A percentile compares a stretch with the other conserved stretches of the same genome.
phyloP scores from a whole-genome alignment of 495 filamentous ascomycete species.

The Lepidopterella palustris region DNA sequence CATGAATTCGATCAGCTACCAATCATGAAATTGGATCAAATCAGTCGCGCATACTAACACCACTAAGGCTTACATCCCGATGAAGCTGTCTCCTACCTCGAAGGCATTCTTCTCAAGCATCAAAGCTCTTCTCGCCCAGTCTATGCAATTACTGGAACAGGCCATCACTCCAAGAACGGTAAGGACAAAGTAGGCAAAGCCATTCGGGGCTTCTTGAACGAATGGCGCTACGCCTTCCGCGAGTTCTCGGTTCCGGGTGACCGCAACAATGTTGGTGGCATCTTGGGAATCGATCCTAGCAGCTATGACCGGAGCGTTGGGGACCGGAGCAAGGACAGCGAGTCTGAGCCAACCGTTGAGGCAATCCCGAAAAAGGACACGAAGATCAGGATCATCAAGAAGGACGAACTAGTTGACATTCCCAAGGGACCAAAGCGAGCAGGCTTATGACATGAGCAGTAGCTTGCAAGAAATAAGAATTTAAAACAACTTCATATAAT shows the following conservation, averaged over 20 bases:
- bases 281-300: slow-evolving; percentile 85
- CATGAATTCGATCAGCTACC: no score
- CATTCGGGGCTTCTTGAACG: slow-evolving; percentile 81
- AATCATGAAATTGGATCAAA: no score
- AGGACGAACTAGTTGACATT: slow-evolving; percentile 25
- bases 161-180: slow-evolving; percentile 96
- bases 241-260: slow-evolving; percentile 96
- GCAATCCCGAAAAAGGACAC: slow-evolving; percentile 43
- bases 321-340: slow-evolving; percentile 41
- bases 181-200: slow-evolving; percentile 98
- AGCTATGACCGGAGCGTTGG: slow-evolving; percentile 59
- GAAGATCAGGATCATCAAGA: slow-evolving; percentile 37
- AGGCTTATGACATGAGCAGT: slow-evolving; percentile 7
- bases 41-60: slow-evolving; percentile 3
- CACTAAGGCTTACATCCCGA: slow-evolving; percentile 72
- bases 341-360: slow-evolving; percentile 40
- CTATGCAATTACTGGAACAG: slow-evolving; percentile 94
- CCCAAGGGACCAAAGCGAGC: slow-evolving; percentile 24
- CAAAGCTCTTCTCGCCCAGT: slow-evolving; percentile 52
- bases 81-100: slow-evolving; percentile 92
- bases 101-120: slow-evolving; percentile 78
- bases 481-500: background rate
- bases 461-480: slow-evolving; percentile 19
- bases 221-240: slow-evolving; percentile 91
- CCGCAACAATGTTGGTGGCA: slow-evolving; percentile 81